A percentile compares a stretch with the other conserved stretches of the same genome.
phyloP scores from a whole-genome alignment of 768 basidiomycete genomes.

The Leccinum obscurum region DNA sequence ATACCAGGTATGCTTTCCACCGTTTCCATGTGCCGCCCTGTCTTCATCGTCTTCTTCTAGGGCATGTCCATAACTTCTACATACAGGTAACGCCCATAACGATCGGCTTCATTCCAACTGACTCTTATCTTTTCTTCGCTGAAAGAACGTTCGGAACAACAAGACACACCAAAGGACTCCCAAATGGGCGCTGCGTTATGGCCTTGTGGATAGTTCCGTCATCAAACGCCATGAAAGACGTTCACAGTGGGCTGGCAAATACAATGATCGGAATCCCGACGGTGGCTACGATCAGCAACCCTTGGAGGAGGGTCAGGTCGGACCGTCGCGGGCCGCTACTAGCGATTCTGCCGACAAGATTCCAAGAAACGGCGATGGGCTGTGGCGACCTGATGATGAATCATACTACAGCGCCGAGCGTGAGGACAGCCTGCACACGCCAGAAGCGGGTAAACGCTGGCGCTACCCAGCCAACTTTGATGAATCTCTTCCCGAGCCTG shows the following conservation, averaged over 20 bases:
- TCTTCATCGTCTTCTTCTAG: slow-evolving; percentile 36
- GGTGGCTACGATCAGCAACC: slow-evolving; percentile 71
- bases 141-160: slow-evolving; percentile 92
- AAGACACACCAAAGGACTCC: slow-evolving; percentile 91
- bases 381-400: slow-evolving; percentile 80
- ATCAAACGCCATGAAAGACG: slow-evolving; percentile 76
- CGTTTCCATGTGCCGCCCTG: not conserved
- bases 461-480: slow-evolving; percentile 86
- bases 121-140: slow-evolving; percentile 9
- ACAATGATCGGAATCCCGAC: slow-evolving; percentile 74
- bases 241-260: slow-evolving; percentile 86
- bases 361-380: slow-evolving; percentile 42
- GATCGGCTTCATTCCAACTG: not conserved
- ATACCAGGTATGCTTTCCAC: slow-evolving; percentile 62
- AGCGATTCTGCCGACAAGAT: slow-evolving; percentile 11
- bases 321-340: slow-evolving; percentile 13
- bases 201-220: slow-evolving; percentile 79
- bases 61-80: slow-evolving; percentile 92
- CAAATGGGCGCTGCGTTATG: slow-evolving; percentile 91
- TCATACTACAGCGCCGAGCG: slow-evolving; percentile 56
- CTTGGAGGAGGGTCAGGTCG: slow-evolving; percentile 77
- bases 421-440: slow-evolving; percentile 39
- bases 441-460: slow-evolving; percentile 57
- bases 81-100: slow-evolving; percentile 59
- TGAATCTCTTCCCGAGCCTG: slow-evolving; percentile 47